Evolutionary conservation across 1,284 basidiomycete genomes (phyloP).

Genomic region (Blastosporella zonata): DNA sequence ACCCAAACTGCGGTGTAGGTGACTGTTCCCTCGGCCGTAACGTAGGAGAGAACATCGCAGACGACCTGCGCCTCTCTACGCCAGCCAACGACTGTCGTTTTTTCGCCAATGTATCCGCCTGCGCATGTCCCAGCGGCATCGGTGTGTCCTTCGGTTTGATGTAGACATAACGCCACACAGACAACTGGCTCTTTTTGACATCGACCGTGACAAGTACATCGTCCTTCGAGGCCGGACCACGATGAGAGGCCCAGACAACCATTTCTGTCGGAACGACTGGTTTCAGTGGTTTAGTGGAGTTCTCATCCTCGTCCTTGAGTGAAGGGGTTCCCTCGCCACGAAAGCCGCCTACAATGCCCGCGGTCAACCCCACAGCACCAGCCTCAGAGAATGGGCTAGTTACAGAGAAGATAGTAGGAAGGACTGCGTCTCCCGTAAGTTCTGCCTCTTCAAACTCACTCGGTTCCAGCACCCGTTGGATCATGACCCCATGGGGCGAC

Average conservation of each 20-base stretch:
- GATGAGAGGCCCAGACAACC: slow-evolving; percentile 57
- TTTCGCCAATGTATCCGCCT: slow-evolving; percentile 17
- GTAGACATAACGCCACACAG: slow-evolving; percentile 72
- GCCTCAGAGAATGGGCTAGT: slow-evolving; percentile 77
- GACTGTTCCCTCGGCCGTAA: slow-evolving; percentile 29
- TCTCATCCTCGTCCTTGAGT: slow-evolving; percentile 55
- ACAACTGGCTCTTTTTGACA: slow-evolving; percentile 45
- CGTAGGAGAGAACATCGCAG: slow-evolving; percentile 36
- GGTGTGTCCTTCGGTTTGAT: slow-evolving; percentile 54
- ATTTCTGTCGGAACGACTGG: slow-evolving; percentile 59
- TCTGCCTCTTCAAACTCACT: slow-evolving; percentile 66
- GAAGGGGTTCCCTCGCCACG: slow-evolving; percentile 32
- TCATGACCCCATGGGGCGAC: slow-evolving; percentile 69
- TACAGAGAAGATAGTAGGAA: slow-evolving; percentile 78
- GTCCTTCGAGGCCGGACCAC: slow-evolving; percentile 40
- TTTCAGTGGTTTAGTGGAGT: slow-evolving; percentile 43
- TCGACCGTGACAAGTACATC: slow-evolving; percentile 60
- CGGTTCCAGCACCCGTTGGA: slow-evolving; percentile 73
- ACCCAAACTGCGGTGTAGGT: slow-evolving; percentile 30
- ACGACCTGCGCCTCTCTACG: slow-evolving; percentile 31
- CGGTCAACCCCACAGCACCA: slow-evolving; percentile 61
- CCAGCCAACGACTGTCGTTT: slow-evolving; percentile 31
- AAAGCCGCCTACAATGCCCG: slow-evolving; percentile 49
- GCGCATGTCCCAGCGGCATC: slow-evolving; percentile 25
- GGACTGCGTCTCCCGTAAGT: slow-evolving; percentile 53